Evolutionary conservation across 2,329 filamentous ascomycete genomes (phyloP), one percentile per base, ranked within the genome.

Genomic region (Kalaharituber pfeilii): DNA sequence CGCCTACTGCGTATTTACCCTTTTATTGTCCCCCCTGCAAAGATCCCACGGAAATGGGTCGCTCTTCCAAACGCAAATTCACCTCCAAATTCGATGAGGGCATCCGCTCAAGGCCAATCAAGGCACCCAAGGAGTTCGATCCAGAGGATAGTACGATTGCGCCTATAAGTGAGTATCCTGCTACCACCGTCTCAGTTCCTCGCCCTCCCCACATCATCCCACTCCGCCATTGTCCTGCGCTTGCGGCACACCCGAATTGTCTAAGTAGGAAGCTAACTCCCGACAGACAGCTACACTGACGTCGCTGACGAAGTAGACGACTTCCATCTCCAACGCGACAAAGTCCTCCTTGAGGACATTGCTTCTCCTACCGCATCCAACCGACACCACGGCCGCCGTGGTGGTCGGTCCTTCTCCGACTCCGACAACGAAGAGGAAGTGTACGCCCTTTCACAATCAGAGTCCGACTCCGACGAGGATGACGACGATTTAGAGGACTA

Each of bases 231-330:
- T n/a, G n/a, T n/a, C n/a, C n/a, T n/a, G n/a, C n/a, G n/a, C n/a
- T n/a, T n/a, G n/a, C n/a, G n/a, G n/a, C n/a, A n/a, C n/a, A n/a
- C n/a, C n/a, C n/a, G n/a, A n/a, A n/a, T n/a, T n/a, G n/a, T n/a
- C 53, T 57, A 11, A 13, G n/a, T 5, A 24, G 39, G 18, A 28
- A 15, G 26, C 51, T 59, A 54, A 58, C 26, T 6, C 5, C 5
- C 49, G 25, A 29, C 20, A 42, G 29, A 9, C 7, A 36, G 49
- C 75, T 89, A 77, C 68, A 81, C 89, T 68, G 86, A 94, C 69
- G 82, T 98, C 62, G 86, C 88, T 60, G 82, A 95, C 67, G 93
- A 87, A 1, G 86, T 94, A 67, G 91, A 98, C 68, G 86, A 94
- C 66, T 94, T 94, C 67, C 86, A 89, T 64, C 73, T 88, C 56